These are phyloP conservation scores for Filosporella fistucella DNA, from an alignment of 495 filamentous ascomycete species.

Conservation along the genomic window DNA sequence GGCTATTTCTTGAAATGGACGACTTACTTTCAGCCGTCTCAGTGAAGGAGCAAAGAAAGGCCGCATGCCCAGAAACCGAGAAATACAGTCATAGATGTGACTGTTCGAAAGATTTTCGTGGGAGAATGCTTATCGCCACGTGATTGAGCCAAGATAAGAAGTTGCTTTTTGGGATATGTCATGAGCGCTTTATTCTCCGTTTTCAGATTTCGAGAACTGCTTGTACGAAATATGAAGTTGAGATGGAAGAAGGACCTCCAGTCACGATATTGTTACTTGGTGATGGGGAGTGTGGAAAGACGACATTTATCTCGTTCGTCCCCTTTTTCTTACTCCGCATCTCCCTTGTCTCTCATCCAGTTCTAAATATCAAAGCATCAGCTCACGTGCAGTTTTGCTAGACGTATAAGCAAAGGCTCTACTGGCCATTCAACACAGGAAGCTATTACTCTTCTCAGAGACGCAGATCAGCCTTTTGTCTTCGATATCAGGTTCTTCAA, in stretches of 20 bases:
- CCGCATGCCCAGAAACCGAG: slow-evolving; percentile 8
- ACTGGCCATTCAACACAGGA: slow-evolving; percentile 23
- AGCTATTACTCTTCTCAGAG: slow-evolving; percentile 55
- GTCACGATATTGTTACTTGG: slow-evolving; percentile 76
- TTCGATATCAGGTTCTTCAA: slow-evolving; percentile 70
- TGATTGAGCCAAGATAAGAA: no score
- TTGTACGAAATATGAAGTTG: background rate
- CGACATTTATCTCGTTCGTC: slow-evolving; percentile 83
- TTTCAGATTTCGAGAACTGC: no score
- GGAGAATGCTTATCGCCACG: no score
- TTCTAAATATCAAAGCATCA: background rate
- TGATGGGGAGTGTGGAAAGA: slow-evolving; percentile 77
- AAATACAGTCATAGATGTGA: background rate
- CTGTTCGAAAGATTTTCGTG: no score
- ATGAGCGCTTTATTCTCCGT: no score
- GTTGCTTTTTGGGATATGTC: no score
- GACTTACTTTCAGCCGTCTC: slow-evolving; percentile 1
- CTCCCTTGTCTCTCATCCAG: background rate
- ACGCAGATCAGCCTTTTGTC: slow-evolving; percentile 78
- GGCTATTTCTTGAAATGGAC: background rate
- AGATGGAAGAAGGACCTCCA: slow-evolving; percentile 27
- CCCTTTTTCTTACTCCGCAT: background rate
- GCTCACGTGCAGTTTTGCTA: slow-evolving; percentile 24
- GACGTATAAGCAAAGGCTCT: slow-evolving; percentile 43
- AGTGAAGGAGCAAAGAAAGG: background rate